These are phyloP conservation scores for Fraxinus cuspidata DNA, from an alignment of 257 asterid genomes.

Conservation along the genomic window DNA sequence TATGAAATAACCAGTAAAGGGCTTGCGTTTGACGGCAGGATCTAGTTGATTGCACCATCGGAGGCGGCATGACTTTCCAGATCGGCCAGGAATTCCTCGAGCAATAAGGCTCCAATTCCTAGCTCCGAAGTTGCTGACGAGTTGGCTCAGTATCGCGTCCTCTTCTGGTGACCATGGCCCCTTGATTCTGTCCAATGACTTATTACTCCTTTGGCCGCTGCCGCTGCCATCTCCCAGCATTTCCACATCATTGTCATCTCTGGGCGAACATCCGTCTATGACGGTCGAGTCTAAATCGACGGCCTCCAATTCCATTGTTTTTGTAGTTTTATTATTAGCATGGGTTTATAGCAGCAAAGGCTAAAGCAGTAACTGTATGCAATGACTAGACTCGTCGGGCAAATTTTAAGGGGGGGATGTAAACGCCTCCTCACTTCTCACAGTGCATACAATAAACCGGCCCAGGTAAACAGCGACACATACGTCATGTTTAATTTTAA, in stretches of 20 bases:
- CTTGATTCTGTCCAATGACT: conserved; percentile 61
- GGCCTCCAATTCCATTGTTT: neutral
- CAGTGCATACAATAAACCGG: neutral
- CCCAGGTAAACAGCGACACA: neutral
- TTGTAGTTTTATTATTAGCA: neutral
- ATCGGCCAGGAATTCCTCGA: conserved; percentile 84
- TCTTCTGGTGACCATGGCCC: conserved; percentile 96
- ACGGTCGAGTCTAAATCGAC: neutral
- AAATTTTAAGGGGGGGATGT: neutral
- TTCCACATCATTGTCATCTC: conserved; percentile 30
- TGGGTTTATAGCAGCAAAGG: neutral
- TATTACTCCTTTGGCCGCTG: conserved; percentile 31
- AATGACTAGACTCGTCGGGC: neutral
- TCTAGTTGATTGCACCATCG: conserved; percentile 98
- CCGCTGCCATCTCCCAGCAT: conserved; percentile 37
- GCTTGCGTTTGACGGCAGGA: conserved; percentile 79
- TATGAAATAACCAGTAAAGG: conserved; percentile 61
- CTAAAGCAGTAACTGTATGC: neutral
- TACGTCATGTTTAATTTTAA: too few species aligned
- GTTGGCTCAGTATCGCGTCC: conserved; percentile 66
- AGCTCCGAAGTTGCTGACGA: conserved; percentile 71
- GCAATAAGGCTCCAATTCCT: conserved; percentile 90
- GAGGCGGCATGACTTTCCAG: conserved; percentile 91
- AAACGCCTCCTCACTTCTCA: neutral
- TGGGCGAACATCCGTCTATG: neutral